Evolutionary conservation across 192 early-diverging fungal species (phyloP).

Genomic region (Spinellus fusiger): DNA sequence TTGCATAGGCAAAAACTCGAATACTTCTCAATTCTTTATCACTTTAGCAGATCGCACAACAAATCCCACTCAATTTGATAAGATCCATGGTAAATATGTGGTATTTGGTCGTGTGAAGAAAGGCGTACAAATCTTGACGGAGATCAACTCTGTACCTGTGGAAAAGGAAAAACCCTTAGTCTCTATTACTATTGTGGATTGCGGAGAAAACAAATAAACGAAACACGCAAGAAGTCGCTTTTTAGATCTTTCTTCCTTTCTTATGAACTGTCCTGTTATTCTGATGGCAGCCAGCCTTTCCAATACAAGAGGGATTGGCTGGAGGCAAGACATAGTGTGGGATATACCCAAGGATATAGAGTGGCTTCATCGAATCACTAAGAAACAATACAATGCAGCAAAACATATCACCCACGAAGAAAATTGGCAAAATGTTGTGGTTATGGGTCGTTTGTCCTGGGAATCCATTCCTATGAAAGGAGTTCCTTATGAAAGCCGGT

Average conservation of each 20-base stretch:
- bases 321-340: conserved; percentile 73
- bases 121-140: conserved; percentile 48
- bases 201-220: conserved; percentile 5
- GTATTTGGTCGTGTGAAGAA: conserved; percentile 60
- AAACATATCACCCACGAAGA: not conserved
- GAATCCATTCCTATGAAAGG: conserved; percentile 76
- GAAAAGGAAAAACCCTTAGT: conserved; percentile 19
- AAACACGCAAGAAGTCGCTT: not conserved
- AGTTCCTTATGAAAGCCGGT: conserved; percentile 65
- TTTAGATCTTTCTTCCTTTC: not conserved
- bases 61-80: conserved; percentile 20
- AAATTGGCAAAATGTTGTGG: conserved; percentile 62
- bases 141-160: conserved; percentile 25
- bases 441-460: conserved; percentile 92
- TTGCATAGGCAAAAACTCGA: conserved; percentile 42
- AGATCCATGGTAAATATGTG: conserved; percentile 56
- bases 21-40: conserved; percentile 56
- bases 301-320: conserved; percentile 71
- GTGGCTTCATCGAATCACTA: conserved; percentile 71
- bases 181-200: conserved; percentile 13
- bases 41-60: conserved; percentile 25
- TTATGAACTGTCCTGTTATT: conserved; percentile 27
- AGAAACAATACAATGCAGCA: not conserved
- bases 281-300: conserved; percentile 72
- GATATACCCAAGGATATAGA: conserved; percentile 71